Percentiles rank a stretch among this genome's conserved stretches.
Conservation (phyloP, 352 stramenopile species). For the Pythium plurisporium region DNA sequence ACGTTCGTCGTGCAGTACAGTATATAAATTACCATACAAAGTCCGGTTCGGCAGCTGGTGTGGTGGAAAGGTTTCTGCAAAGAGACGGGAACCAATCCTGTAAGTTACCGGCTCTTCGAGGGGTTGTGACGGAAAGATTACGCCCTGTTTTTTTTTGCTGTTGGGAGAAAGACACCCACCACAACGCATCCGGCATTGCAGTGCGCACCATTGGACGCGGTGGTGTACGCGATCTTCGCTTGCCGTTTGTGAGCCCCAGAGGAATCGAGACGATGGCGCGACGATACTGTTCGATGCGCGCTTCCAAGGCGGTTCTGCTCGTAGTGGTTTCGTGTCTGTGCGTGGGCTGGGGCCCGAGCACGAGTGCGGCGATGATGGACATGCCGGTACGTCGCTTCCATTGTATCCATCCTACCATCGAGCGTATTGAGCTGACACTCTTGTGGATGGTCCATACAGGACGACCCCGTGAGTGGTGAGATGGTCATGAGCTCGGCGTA, state of each 20-base stretch:
- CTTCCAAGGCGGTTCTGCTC: slow-evolving; percentile 16
- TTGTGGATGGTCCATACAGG: slow-evolving; percentile 22
- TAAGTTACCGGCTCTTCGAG: no score
- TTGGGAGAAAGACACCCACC: no score
- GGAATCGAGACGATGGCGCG: neutral
- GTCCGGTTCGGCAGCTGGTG: neutral
- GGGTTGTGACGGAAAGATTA: no score
- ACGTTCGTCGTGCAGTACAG: no score
- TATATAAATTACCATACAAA: no score
- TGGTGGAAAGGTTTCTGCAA: neutral
- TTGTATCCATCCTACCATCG: neutral
- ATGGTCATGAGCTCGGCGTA: slow-evolving; percentile 63
- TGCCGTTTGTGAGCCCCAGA: neutral
- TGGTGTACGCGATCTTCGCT: no score
- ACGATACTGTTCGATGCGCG: neutral
- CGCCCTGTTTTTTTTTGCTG: no score
- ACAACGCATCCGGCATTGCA: neutral
- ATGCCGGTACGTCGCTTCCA: slow-evolving; percentile 45
- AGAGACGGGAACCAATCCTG: neutral
- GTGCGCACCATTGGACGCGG: no score
- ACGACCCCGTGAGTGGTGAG: slow-evolving; percentile 54
- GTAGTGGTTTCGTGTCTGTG: neutral
- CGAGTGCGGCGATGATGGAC: slow-evolving; percentile 38
- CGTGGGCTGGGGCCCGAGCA: slow-evolving; percentile 4
- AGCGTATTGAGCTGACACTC: neutral